These are phyloP conservation scores for Corchorus capsularis DNA, from an alignment of 345 rosid genomes.

Conservation along the genomic window DNA sequence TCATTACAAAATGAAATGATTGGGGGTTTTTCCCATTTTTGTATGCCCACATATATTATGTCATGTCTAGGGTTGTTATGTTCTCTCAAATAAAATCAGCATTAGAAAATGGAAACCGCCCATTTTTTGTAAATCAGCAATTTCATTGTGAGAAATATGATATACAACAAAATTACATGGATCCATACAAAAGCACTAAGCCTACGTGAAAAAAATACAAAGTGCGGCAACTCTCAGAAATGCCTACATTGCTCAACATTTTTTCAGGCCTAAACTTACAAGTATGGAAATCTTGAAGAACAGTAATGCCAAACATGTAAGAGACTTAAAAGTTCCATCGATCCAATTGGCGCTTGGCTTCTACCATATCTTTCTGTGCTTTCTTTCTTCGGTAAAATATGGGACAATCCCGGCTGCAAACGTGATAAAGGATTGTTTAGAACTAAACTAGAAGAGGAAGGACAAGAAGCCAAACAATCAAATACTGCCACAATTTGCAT, in stretches of 20 bases:
- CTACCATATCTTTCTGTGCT: constrained; percentile 94
- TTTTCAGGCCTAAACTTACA: neutral
- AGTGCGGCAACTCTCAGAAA: neutral
- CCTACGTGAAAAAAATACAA: neutral
- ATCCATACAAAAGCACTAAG: neutral
- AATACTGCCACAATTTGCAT: neutral
- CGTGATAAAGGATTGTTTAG: neutral
- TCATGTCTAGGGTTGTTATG: too few relatives aligned
- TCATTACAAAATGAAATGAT: neutral
- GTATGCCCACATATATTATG: too few relatives aligned
- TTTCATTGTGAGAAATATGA: neutral
- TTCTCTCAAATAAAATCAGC: neutral
- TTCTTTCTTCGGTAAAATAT: constrained; percentile 96
- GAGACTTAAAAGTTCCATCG: constrained; percentile 75
- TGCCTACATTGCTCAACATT: neutral
- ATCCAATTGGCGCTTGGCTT: constrained; percentile 75
- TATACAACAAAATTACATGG: neutral
- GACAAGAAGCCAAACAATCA: neutral
- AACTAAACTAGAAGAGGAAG: neutral
- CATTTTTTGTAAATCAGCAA: neutral
- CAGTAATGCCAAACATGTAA: neutral
- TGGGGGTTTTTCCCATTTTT: neutral
- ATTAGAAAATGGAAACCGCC: neutral
- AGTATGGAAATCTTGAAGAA: neutral
- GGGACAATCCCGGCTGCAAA: constrained; percentile 91